Percentiles rank a stretch among this genome's conserved stretches.
phyloP scores from a whole-genome alignment of 2,329 filamentous ascomycete genomes.

The Xylariaceae sp. region DNA sequence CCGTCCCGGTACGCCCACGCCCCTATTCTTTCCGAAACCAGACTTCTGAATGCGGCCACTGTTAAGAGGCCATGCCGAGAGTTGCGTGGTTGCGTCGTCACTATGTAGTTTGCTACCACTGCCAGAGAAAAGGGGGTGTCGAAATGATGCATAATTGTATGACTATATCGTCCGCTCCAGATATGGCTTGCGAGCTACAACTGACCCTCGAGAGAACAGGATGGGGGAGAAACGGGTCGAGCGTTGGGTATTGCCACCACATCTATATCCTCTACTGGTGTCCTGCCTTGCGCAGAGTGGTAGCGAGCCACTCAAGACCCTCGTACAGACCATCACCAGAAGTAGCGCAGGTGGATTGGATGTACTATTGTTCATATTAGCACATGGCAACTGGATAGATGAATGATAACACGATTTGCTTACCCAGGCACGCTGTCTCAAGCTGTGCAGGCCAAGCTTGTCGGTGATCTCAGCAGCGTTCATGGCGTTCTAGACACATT shows the following conservation, averaged over 20 bases:
- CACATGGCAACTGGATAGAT: conserved; percentile 2
- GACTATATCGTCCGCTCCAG: conserved; percentile 56
- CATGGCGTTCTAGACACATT: conserved; percentile 79
- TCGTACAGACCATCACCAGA: conserved; percentile 99
- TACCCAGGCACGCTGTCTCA: conserved; percentile 99
- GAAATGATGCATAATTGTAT: conserved; percentile 41
- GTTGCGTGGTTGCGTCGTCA: conserved; percentile 22
- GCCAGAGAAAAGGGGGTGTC: conserved; percentile 28
- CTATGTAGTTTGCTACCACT: conserved; percentile 24
- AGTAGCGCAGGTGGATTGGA: conserved; percentile 98
- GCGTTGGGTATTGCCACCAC: conserved; percentile 36
- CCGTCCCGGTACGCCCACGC: conserved; percentile 36
- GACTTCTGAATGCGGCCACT: conserved; percentile 27
- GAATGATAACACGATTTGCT: conserved; percentile 38
- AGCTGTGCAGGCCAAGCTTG: conserved; percentile 98
- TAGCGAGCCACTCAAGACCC: conserved; percentile 91
- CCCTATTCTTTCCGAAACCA: conserved; percentile 34
- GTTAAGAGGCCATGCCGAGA: conserved; percentile 16
- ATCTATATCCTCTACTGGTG: conserved; percentile 52
- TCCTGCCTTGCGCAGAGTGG: conserved; percentile 74
- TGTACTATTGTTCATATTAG: conserved; percentile 63
- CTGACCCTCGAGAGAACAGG: conserved; percentile 46
- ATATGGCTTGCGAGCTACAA: conserved; percentile 58
- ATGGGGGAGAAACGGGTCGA: conserved; percentile 42
- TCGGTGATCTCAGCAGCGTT: conserved; percentile 99